Evolutionary conservation across 2,329 filamentous ascomycete species (phyloP).

Genomic region (Exophiala dermatitidis): DNA sequence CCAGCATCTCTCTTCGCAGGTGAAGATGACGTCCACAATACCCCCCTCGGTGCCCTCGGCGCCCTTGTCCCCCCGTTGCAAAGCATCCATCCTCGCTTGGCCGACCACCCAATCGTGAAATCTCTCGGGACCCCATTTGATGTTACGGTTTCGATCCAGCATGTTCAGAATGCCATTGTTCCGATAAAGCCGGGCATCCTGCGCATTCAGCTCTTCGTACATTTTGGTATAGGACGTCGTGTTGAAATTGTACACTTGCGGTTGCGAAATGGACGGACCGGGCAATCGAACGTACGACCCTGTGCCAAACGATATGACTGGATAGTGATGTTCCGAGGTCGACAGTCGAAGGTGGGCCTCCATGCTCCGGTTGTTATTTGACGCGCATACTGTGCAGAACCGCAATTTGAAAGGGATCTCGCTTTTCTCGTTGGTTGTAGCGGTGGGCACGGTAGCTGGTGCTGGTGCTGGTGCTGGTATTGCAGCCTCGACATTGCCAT

Average conservation of each 20-base stretch:
- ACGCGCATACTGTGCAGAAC: conserved; percentile 98
- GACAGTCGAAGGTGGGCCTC: conserved; percentile 94
- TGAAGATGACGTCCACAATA: conserved; percentile 88
- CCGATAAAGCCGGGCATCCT: conserved; percentile 80
- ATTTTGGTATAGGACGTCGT: conserved; percentile 91
- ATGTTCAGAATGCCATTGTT: conserved; percentile 93
- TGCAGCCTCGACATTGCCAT: conserved; percentile 21
- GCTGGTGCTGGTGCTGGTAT: conserved; percentile 14
- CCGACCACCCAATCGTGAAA: conserved; percentile 98
- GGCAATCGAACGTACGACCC: conserved; percentile 90
- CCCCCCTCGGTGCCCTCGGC: conserved; percentile 76
- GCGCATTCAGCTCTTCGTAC: conserved; percentile 79
- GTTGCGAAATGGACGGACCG: conserved; percentile 81
- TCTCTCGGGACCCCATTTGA: conserved; percentile 93
- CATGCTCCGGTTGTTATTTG: conserved; percentile 99
- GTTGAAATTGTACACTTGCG: conserved; percentile 98
- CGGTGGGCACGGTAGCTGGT: conserved; percentile 14
- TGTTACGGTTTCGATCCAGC: conserved; percentile 80
- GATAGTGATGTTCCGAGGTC: conserved; percentile 72
- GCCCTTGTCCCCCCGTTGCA: conserved; percentile 63
- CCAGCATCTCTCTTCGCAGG: conserved; percentile 96
- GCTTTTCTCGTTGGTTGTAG: conserved; percentile 11
- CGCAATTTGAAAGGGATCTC: conserved; percentile 70
- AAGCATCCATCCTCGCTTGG: conserved; percentile 68
- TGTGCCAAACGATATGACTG: conserved; percentile 97